Percentiles rank a stretch among this genome's conserved stretches.
Conservation (phyloP, 2,329 filamentous ascomycete genomes). For the Aureobasidium zeae region DNA sequence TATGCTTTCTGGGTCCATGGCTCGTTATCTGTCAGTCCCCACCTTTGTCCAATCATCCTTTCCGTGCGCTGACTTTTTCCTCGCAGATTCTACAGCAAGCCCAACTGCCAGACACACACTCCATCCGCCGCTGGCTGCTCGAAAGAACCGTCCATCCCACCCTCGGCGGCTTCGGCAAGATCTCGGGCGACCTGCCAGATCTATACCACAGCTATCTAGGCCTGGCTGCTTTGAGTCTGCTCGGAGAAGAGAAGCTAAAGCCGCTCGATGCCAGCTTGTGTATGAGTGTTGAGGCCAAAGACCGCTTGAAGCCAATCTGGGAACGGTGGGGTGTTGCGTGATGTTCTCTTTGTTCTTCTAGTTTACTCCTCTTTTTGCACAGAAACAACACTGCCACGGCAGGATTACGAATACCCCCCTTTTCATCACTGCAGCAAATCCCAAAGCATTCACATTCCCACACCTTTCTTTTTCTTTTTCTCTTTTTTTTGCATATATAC, state of each 20-base stretch:
- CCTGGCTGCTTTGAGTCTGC: conserved; percentile 65
- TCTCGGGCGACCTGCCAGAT: conserved; percentile 45
- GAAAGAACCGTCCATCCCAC: conserved; percentile 80
- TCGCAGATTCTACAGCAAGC: conserved; percentile 21
- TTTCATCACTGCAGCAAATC: not conserved
- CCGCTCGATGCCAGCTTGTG: conserved; percentile 67
- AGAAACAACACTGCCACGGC: not conserved
- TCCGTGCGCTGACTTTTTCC: not conserved
- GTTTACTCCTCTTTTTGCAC: too few species aligned
- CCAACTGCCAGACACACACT: conserved; percentile 17
- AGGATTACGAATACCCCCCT: not conserved
- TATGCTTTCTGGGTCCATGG: conserved; percentile 88
- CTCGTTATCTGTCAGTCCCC: conserved; percentile 41
- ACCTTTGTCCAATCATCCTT: not conserved
- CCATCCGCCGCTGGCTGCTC: conserved; percentile 60
- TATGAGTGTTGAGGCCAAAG: conserved; percentile 51
- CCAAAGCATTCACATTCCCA: not conserved
- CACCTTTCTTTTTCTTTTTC: not conserved
- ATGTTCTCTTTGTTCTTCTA: not conserved
- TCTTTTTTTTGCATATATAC: too few species aligned
- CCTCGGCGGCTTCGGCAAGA: conserved; percentile 38
- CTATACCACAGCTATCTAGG: conserved; percentile 87
- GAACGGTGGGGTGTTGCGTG: conserved; percentile 18
- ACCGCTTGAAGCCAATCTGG: conserved; percentile 23
- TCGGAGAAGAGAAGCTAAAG: conserved; percentile 55